phyloP scores from a whole-genome alignment of 768 basidiomycete genomes.

The Kondoa subrosea region DNA sequence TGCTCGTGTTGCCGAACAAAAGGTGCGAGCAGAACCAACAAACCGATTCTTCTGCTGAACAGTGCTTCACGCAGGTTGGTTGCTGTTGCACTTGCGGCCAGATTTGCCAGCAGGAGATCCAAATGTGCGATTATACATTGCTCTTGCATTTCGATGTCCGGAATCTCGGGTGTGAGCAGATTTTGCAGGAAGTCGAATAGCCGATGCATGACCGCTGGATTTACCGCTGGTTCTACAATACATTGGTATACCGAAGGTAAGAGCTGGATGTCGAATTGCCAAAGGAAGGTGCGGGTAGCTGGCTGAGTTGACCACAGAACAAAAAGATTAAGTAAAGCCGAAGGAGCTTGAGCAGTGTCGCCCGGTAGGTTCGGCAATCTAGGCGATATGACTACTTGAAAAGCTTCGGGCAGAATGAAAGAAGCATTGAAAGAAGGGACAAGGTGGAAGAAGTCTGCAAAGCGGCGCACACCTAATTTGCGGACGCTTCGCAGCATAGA shows the following conservation, averaged over 20 bases:
- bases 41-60: constrained; percentile 60
- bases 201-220: constrained; percentile 59
- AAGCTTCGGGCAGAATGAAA: constrained; percentile 51
- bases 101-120: constrained; percentile 50
- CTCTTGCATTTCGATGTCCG: constrained; percentile 36
- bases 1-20: constrained; percentile 54
- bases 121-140: constrained; percentile 53
- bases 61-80: constrained; percentile 36
- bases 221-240: constrained; percentile 64
- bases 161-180: constrained; percentile 40
- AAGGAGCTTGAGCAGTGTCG: constrained; percentile 85
- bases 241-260: constrained; percentile 68
- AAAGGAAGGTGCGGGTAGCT: constrained; percentile 48
- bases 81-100: constrained; percentile 43
- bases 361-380: constrained; percentile 54
- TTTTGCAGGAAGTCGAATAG: constrained; percentile 73
- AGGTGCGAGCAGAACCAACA: constrained; percentile 62
- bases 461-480: constrained; percentile 64
- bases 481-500: constrained; percentile 47
- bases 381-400: constrained; percentile 58
- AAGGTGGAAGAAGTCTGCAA: constrained; percentile 71
- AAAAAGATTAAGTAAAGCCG: constrained; percentile 71
- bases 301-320: constrained; percentile 51
- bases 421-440: constrained; percentile 57
- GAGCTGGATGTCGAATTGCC: constrained; percentile 49